Evolutionary conservation across 768 basidiomycete species (phyloP).

Genomic region (Boletus rubescentipes): DNA sequence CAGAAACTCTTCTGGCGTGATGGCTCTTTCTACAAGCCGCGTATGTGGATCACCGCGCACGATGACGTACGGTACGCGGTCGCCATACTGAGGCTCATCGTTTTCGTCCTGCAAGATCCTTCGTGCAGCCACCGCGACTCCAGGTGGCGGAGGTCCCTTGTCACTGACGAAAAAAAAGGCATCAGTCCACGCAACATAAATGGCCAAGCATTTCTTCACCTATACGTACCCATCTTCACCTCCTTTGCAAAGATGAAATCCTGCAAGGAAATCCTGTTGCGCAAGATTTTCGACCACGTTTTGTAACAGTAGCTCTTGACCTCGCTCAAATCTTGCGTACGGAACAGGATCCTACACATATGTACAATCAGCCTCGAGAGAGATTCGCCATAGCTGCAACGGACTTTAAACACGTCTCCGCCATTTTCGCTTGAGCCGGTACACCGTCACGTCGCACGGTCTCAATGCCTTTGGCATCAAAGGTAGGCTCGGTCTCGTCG

Average conservation of each 20-base stretch:
- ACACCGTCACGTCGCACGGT: slow-evolving; percentile 93
- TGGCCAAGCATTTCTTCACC: slow-evolving; percentile 43
- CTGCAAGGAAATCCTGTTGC: slow-evolving; percentile 78
- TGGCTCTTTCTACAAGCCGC: slow-evolving; percentile 72
- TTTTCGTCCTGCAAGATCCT: slow-evolving; percentile 72
- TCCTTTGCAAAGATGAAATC: slow-evolving; percentile 96
- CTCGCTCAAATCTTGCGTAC: slow-evolving; percentile 82
- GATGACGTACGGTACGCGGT: slow-evolving; percentile 92
- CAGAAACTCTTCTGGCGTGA: slow-evolving; percentile 70
- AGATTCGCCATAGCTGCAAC: slow-evolving; percentile 9
- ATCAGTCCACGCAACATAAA: not conserved
- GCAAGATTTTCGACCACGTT: slow-evolving; percentile 82
- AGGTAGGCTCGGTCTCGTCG: slow-evolving; percentile 73
- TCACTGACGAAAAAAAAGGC: slow-evolving; percentile 49
- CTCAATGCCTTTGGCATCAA: slow-evolving; percentile 98
- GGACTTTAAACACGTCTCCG: slow-evolving; percentile 86
- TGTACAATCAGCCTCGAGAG: not conserved
- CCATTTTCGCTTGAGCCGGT: slow-evolving; percentile 89
- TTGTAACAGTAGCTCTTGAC: slow-evolving; percentile 86
- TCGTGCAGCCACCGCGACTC: slow-evolving; percentile 80
- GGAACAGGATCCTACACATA: slow-evolving; percentile 79
- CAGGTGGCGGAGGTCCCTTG: slow-evolving; percentile 85
- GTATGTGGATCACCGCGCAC: slow-evolving; percentile 58
- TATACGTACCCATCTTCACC: slow-evolving; percentile 91
- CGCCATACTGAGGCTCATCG: slow-evolving; percentile 88